These are phyloP conservation scores for Fusarium sp. DNA, from an alignment of 2,329 filamentous ascomycete genomes.

Conservation along the genomic window DNA sequence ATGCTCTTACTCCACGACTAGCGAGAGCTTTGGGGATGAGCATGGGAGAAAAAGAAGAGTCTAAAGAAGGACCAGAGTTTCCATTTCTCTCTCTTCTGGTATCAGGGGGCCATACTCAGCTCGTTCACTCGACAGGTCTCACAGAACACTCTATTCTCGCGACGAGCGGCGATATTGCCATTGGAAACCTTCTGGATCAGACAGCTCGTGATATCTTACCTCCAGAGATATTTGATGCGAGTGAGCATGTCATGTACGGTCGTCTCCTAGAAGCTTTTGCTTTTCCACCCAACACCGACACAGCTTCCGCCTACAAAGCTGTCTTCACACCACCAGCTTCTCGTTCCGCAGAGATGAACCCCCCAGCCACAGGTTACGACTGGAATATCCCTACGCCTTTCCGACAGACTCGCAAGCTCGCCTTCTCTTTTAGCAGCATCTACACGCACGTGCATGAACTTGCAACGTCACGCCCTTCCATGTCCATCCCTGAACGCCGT, in stretches of 20 bases:
- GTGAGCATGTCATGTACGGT: constrained; percentile 80
- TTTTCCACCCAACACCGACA: constrained; percentile 60
- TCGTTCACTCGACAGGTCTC: constrained; percentile 78
- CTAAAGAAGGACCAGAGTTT: constrained; percentile 65
- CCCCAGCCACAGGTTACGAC: constrained; percentile 52
- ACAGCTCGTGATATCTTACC: constrained; percentile 82
- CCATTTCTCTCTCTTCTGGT: constrained; percentile 91
- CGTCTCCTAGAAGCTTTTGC: constrained; percentile 82
- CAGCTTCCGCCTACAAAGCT: constrained; percentile 47
- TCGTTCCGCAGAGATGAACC: constrained; percentile 67
- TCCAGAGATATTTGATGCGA: constrained; percentile 60
- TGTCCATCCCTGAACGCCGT: constrained; percentile 70
- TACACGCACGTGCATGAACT: constrained; percentile 65
- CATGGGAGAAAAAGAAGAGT: constrained; percentile 22
- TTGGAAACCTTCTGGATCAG: constrained; percentile 93
- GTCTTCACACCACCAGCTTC: constrained; percentile 68
- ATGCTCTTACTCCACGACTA: constrained; percentile 87
- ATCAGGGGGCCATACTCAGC: constrained; percentile 90
- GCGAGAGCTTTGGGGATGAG: constrained; percentile 67
- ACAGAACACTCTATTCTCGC: constrained; percentile 79
- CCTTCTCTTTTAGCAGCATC: constrained; percentile 79
- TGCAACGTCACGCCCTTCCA: constrained; percentile 50
- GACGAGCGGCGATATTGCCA: constrained; percentile 80
- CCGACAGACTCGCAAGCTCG: constrained; percentile 65
- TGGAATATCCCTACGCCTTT: constrained; percentile 80